These are phyloP conservation scores for Paramecium caudatum DNA, from an alignment of 73 alveolate species.

Conservation along the genomic window DNA sequence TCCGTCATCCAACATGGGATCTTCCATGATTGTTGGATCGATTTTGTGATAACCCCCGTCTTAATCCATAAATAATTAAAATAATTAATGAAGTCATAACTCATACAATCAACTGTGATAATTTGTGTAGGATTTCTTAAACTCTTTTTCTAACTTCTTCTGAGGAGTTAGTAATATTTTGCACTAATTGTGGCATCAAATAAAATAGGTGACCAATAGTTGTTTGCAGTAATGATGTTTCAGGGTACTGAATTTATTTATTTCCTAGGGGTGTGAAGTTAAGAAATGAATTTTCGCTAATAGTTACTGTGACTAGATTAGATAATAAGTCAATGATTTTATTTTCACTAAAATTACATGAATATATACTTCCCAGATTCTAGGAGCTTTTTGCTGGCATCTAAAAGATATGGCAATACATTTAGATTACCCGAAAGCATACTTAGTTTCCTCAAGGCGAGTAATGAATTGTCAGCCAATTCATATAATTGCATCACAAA, in stretches of 20 bases:
- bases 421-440: neutral
- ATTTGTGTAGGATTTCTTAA: neutral
- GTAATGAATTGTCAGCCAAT: neutral
- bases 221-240: neutral
- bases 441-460: neutral
- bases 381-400: constrained; percentile 9
- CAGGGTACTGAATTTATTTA: neutral
- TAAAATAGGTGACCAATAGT: constrained; percentile 22
- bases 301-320: too few species aligned
- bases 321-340: too few species aligned
- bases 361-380: too few species aligned
- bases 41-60: constrained; percentile 41
- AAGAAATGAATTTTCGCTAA: neutral
- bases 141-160: constrained; percentile 18
- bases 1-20: constrained; percentile 67
- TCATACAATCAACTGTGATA: constrained; percentile 18
- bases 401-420: constrained; percentile 13
- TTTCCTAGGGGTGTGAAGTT: neutral
- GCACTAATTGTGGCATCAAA: constrained; percentile 3
- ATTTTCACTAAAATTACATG: too few species aligned
- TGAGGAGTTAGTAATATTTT: neutral
- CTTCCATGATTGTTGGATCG: constrained; percentile 24
- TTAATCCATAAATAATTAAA: constrained; percentile 39
- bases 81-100: neutral
- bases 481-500: neutral